phyloP scores from a whole-genome alignment of 228 moss, liverwort and hornwort species.

The Sphagnum fallax region DNA sequence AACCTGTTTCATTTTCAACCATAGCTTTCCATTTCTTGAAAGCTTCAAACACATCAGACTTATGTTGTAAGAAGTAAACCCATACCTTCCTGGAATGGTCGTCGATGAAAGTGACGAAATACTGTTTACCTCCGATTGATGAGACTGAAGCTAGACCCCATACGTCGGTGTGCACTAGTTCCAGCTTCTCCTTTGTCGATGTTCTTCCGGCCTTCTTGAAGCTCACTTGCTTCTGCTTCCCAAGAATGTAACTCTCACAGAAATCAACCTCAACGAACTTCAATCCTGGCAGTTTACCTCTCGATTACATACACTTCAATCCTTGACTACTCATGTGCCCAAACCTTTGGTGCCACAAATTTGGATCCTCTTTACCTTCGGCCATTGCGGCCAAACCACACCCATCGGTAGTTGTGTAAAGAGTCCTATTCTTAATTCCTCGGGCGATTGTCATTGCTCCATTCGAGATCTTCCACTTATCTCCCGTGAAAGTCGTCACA shows the following conservation, averaged over 20 bases:
- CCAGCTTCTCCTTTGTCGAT: neutral
- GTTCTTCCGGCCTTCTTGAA: neutral
- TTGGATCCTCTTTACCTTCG: neutral
- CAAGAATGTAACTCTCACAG: neutral
- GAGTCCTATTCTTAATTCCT: no score
- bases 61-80: no score
- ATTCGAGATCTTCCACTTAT: no score
- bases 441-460: no score
- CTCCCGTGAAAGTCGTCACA: no score
- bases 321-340: neutral
- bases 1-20: neutral
- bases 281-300: neutral
- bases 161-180: neutral
- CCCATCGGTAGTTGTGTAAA: no score
- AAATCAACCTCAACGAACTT: neutral
- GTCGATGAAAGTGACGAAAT: neutral
- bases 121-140: neutral
- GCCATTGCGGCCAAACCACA: no score
- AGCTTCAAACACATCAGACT: no score
- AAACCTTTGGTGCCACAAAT: conserved; percentile 1
- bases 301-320: neutral
- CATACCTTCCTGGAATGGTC: no score
- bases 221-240: neutral
- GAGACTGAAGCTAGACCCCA: neutral
- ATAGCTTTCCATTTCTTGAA: no score